Evolutionary conservation across 306 rosid species (phyloP).

Genomic region (Pueraria montana): DNA sequence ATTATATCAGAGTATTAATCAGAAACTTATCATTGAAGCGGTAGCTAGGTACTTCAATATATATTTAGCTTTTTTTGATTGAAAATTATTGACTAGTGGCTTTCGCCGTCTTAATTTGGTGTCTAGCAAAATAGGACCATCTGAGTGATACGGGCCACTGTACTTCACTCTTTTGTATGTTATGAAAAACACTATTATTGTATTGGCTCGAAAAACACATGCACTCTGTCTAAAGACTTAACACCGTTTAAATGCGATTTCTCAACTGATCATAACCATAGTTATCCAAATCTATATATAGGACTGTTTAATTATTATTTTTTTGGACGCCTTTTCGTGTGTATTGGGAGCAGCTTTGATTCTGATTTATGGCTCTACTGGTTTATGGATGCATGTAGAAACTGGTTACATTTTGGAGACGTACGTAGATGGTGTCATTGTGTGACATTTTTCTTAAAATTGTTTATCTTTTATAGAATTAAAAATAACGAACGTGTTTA

Average conservation of each 20-base stretch:
- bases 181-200: not conserved
- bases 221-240: not conserved
- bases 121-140: not conserved
- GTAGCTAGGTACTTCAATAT: not conserved
- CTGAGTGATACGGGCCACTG: not conserved
- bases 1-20: not conserved
- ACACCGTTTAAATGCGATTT: not conserved
- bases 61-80: not conserved
- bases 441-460: not conserved
- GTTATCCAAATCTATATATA: conserved; percentile 10
- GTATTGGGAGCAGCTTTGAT: conserved; percentile 20
- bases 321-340: conserved; percentile 10
- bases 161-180: not conserved
- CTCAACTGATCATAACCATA: not conserved
- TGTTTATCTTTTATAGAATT: not conserved
- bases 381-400: not conserved
- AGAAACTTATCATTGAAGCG: not conserved
- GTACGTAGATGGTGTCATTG: not conserved
- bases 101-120: not conserved
- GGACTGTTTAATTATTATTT: not conserved
- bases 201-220: not conserved
- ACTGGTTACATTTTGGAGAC: not conserved
- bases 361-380: conserved; percentile 25
- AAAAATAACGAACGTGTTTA: not conserved
- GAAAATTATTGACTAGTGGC: not conserved